A percentile compares a stretch with the other conserved stretches of the same genome.
Conservation (phyloP, 2,329 filamentous ascomycete species). For the Talaromyces sp. region DNA sequence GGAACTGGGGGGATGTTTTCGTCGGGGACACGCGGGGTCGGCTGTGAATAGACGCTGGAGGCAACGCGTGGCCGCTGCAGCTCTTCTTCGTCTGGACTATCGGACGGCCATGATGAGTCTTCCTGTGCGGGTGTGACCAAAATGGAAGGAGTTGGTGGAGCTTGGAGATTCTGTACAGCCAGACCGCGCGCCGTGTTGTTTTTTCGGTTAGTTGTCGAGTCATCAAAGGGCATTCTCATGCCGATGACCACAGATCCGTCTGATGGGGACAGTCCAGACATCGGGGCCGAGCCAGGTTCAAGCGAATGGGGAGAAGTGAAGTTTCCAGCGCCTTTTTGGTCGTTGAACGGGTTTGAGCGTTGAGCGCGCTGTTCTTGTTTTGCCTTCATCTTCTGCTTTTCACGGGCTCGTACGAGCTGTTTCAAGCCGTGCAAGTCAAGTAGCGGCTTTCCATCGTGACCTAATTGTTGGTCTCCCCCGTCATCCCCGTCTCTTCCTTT, state of each 20-base stretch:
- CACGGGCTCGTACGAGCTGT: conserved; percentile 26
- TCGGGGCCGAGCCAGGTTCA: conserved; percentile 18
- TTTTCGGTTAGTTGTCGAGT: conserved; percentile 1
- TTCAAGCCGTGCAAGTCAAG: conserved; percentile 35
- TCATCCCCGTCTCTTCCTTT: conserved; percentile 4
- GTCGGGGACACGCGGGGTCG: conserved; percentile 25
- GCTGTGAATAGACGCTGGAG: conserved; percentile 42
- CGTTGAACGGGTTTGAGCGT: conserved; percentile 6
- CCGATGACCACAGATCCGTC: conserved; percentile 43
- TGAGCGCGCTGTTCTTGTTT: conserved; percentile 4
- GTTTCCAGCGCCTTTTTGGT: conserved; percentile 3
- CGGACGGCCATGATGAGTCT: conserved; percentile 24
- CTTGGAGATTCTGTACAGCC: conserved; percentile 5
- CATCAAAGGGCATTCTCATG: conserved; percentile 33
- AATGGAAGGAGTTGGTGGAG: conserved; percentile 40
- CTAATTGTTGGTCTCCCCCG: conserved; percentile 9
- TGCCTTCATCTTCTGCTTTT: conserved; percentile 24
- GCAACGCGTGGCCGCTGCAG: conserved; percentile 24
- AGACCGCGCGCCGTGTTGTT: background rate
- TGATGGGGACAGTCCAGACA: conserved; percentile 37
- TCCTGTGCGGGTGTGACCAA: conserved; percentile 41
- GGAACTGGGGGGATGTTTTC: conserved; percentile 35
- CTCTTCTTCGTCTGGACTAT: conserved; percentile 16
- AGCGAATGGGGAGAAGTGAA: conserved; percentile 13
- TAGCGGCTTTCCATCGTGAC: conserved; percentile 16